Conservation (phyloP, 163 green algal genomes). For the Scenedesmus sp. region DNA sequence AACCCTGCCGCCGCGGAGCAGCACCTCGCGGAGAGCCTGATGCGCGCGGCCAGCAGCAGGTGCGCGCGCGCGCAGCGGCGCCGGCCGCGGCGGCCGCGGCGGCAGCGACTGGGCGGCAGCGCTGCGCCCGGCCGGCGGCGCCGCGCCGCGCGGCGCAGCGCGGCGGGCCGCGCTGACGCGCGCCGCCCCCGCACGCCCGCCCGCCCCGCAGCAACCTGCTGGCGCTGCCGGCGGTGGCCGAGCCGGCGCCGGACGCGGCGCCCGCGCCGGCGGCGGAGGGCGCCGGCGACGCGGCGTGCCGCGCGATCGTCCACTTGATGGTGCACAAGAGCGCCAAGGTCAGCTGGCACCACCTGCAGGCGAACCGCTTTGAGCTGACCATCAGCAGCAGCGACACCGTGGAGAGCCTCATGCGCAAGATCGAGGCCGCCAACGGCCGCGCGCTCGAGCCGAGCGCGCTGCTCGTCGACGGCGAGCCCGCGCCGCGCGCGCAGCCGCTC, state of each 20-base stretch:
- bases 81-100: neutral
- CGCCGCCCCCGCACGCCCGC: too few species aligned
- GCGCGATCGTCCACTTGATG: slow-evolving; percentile 58
- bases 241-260: neutral
- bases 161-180: too few species aligned
- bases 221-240: slow-evolving; percentile 16
- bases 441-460: slow-evolving; percentile 11
- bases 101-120: too few species aligned
- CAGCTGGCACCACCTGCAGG: slow-evolving; percentile 50
- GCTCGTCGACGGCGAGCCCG: slow-evolving; percentile 31
- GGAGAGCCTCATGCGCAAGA: slow-evolving; percentile 52
- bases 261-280: neutral
- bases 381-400: slow-evolving; percentile 54
- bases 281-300: neutral
- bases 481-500: slow-evolving; percentile 38
- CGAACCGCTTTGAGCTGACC: slow-evolving; percentile 60
- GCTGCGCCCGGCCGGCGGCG: too few species aligned
- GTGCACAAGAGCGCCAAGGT: slow-evolving; percentile 57
- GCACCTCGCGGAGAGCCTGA: slow-evolving; percentile 12
- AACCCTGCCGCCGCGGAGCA: slow-evolving; percentile 35
- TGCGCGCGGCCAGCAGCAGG: neutral
- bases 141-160: too few species aligned
- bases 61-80: neutral
- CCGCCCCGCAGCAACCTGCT: slow-evolving; percentile 11
- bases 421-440: slow-evolving; percentile 47